Percentiles rank a stretch among this genome's conserved stretches.
These are phyloP conservation scores for Fusarium zealandicum DNA, from an alignment of 2,329 filamentous ascomycete species.

Conservation along the genomic window DNA sequence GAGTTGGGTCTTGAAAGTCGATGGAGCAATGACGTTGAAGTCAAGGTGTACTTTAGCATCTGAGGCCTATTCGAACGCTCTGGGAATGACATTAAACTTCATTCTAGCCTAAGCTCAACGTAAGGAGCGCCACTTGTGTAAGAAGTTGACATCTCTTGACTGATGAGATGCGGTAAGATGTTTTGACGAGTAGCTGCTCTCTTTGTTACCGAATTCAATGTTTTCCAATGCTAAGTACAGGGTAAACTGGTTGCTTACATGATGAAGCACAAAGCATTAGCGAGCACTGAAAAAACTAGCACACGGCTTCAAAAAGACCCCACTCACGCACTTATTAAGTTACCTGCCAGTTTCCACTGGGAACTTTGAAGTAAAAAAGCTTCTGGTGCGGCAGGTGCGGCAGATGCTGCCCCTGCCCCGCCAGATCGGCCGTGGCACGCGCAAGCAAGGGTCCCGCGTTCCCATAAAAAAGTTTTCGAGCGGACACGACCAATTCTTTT, in stretches of 20 bases:
- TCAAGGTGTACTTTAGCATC: slow-evolving; percentile 66
- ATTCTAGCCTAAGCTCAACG: too few species aligned
- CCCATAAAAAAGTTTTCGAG: slow-evolving; percentile 52
- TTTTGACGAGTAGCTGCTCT: too few species aligned
- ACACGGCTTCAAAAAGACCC: background rate
- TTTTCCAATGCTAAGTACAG: background rate
- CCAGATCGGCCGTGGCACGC: slow-evolving; percentile 24
- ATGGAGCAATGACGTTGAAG: slow-evolving; percentile 81
- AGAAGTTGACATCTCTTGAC: too few species aligned
- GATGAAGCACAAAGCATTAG: background rate
- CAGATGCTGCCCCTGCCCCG: slow-evolving; percentile 22
- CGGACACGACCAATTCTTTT: slow-evolving; percentile 45
- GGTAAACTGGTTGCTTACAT: background rate
- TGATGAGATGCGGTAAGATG: too few species aligned
- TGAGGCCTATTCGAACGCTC: slow-evolving; percentile 23
- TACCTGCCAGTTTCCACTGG: too few species aligned
- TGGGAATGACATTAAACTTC: too few species aligned
- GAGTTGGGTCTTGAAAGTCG: slow-evolving; percentile 72
- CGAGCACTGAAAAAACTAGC: slow-evolving; percentile 6
- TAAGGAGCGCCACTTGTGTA: too few species aligned
- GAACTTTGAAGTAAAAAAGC: too few species aligned
- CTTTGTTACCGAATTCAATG: too few species aligned
- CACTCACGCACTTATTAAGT: background rate
- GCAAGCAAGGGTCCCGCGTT: slow-evolving; percentile 33
- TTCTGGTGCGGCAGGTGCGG: slow-evolving; percentile 3